These are phyloP conservation scores for Ganoderma meredithae DNA, from an alignment of 1,284 basidiomycete genomes.

Conservation along the genomic window DNA sequence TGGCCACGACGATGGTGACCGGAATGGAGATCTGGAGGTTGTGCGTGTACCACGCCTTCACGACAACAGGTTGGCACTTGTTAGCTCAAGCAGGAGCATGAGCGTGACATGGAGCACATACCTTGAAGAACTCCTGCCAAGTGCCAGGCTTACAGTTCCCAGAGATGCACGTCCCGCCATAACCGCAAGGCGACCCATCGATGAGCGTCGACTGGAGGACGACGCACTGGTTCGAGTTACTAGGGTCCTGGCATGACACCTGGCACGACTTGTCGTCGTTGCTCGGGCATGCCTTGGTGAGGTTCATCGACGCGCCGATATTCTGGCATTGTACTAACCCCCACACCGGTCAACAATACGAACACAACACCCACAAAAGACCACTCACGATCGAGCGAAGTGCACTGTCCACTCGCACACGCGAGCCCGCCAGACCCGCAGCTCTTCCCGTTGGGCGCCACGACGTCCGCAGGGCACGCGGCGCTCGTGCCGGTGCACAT, in stretches of 20 bases:
- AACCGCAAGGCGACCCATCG: conserved; percentile 88
- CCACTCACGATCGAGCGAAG: conserved; percentile 72
- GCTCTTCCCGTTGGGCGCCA: conserved; percentile 70
- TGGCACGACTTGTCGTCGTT: conserved; percentile 74
- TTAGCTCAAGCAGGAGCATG: neutral
- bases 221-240: conserved; percentile 69
- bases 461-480: conserved; percentile 76
- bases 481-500: conserved; percentile 81
- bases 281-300: conserved; percentile 73
- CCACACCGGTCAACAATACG: too few relatives aligned
- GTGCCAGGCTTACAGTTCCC: conserved; percentile 74
- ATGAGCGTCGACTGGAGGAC: conserved; percentile 78
- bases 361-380: too few relatives aligned
- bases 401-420: conserved; percentile 87
- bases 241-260: conserved; percentile 84
- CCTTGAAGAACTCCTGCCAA: conserved; percentile 70
- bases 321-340: conserved; percentile 87
- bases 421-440: conserved; percentile 72
- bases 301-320: conserved; percentile 73
- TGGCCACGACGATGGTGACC: conserved; percentile 75
- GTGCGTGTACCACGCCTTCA: conserved; percentile 72
- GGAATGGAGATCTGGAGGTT: conserved; percentile 87
- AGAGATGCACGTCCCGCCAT: conserved; percentile 73
- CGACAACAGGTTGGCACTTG: neutral
- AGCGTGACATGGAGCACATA: conserved; percentile 36